These are phyloP conservation scores for Nakazawaea ambrosiae DNA, from an alignment of 805 yeast genomes.

Conservation along the genomic window DNA sequence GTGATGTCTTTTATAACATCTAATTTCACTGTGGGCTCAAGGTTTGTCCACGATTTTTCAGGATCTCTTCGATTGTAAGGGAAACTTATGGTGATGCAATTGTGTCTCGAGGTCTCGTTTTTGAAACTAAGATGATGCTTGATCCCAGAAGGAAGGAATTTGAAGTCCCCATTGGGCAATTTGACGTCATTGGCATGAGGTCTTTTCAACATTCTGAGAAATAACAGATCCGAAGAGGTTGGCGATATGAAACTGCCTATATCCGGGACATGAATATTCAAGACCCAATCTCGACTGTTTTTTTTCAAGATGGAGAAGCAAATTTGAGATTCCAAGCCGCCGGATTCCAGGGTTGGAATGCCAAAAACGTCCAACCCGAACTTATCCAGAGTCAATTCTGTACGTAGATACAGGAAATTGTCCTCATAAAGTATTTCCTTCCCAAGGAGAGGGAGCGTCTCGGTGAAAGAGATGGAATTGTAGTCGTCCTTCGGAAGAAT, in stretches of 20 bases:
- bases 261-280: conserved; percentile 38
- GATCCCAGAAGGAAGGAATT: conserved; percentile 16
- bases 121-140: conserved; percentile 10
- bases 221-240: conserved; percentile 12
- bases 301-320: conserved; percentile 28
- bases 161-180: conserved; percentile 12
- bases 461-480: too few relatives aligned
- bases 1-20: too few relatives aligned
- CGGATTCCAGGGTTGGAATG: conserved; percentile 10
- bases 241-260: conserved; percentile 23
- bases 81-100: conserved; percentile 16
- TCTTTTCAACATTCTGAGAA: conserved; percentile 5
- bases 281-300: conserved; percentile 26
- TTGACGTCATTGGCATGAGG: conserved; percentile 7
- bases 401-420: conserved; percentile 9
- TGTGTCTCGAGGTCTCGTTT: neutral
- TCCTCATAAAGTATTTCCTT: conserved; percentile 10
- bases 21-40: too few relatives aligned
- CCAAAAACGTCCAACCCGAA: neutral
- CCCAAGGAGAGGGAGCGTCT: too few relatives aligned
- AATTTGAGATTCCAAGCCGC: conserved; percentile 14
- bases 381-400: neutral
- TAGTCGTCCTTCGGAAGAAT: conserved; percentile 1
- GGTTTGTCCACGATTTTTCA: conserved; percentile 6
- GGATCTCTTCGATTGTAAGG: conserved; percentile 17